Conservation (phyloP, 2,329 filamentous ascomycete species). For the Sclerotinia borealis region DNA sequence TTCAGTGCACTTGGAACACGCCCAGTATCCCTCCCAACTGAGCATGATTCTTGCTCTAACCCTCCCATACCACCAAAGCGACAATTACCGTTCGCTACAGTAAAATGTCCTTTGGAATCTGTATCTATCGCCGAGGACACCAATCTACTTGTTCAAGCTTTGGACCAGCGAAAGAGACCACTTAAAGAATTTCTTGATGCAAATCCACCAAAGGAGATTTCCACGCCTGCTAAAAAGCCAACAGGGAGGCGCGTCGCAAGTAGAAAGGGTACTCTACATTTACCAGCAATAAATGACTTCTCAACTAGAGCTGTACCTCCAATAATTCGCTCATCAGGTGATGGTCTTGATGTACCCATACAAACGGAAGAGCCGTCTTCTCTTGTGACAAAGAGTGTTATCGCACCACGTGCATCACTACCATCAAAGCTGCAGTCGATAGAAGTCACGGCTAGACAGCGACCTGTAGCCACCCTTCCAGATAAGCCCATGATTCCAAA, state of each 20-base stretch:
- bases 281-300: neutral
- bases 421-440: constrained; percentile 16
- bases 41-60: neutral
- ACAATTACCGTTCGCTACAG: constrained; percentile 26
- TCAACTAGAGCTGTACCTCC: neutral
- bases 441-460: constrained; percentile 11
- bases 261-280: neutral
- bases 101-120: neutral
- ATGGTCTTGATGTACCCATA: neutral
- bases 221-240: neutral
- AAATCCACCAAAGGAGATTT: neutral
- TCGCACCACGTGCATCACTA: constrained; percentile 16
- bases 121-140: neutral
- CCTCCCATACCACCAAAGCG: constrained; percentile 25
- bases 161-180: neutral
- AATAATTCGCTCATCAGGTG: neutral
- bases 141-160: neutral
- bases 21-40: constrained; percentile 4
- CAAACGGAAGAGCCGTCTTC: constrained; percentile 18
- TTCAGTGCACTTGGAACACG: constrained; percentile 1
- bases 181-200: neutral
- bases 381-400: constrained; percentile 20
- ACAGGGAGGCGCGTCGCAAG: neutral
- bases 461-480: constrained; percentile 10
- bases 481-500: constrained; percentile 16